phyloP scores from a whole-genome alignment of 169 alveolate species.

The Babesia bigemina region DNA sequence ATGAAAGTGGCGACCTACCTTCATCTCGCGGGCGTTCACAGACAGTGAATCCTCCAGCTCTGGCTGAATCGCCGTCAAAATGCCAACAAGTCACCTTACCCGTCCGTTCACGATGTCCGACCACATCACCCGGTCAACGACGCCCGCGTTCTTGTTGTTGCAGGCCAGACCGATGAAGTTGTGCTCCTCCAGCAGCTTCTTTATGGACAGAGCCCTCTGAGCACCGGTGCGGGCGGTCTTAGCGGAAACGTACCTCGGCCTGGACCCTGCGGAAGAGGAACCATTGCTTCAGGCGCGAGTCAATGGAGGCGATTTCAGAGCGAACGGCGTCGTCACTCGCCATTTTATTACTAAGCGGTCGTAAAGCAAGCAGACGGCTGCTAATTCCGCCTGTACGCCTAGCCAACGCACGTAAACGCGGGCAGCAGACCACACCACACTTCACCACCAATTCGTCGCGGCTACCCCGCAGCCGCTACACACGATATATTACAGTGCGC shows the following conservation, averaged over 20 bases:
- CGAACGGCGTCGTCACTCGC: conserved; percentile 43
- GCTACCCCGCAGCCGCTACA: background rate
- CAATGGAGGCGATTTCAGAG: conserved; percentile 72
- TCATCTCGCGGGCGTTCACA: conserved; percentile 84
- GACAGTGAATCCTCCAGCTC: conserved; percentile 78
- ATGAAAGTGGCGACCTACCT: conserved; percentile 42
- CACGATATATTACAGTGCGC: background rate
- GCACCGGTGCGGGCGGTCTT: background rate
- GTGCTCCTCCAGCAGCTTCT: conserved; percentile 72
- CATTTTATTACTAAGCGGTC: conserved; percentile 6
- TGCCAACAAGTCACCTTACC: conserved; percentile 13
- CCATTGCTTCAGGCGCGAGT: conserved; percentile 77
- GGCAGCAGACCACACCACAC: conserved; percentile 14
- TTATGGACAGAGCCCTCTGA: conserved; percentile 68
- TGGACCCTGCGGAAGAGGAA: conserved; percentile 77
- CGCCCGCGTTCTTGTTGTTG: conserved; percentile 57
- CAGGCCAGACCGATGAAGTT: conserved; percentile 74
- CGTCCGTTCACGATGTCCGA: conserved; percentile 76
- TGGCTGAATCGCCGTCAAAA: conserved; percentile 63
- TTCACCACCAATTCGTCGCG: background rate
- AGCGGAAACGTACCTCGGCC: conserved; percentile 68
- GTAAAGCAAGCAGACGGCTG: background rate
- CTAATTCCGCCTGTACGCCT: background rate
- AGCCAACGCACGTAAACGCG: background rate
- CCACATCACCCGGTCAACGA: conserved; percentile 77